Evolutionary conservation across 768 basidiomycete genomes (phyloP).

Genomic region (Podaxis sp.): DNA sequence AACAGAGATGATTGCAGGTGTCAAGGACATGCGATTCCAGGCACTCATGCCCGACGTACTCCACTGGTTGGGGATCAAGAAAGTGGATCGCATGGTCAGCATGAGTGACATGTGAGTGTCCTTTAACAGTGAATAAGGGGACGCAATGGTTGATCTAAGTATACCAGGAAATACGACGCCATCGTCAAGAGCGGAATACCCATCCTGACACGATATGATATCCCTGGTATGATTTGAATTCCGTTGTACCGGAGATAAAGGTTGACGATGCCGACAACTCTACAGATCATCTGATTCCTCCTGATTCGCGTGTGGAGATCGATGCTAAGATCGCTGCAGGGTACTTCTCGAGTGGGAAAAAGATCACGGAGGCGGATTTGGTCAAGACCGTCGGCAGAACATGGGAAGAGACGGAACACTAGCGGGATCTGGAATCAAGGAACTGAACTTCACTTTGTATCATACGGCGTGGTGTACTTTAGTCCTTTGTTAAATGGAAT

Average conservation of each 20-base stretch:
- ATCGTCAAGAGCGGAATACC: conserved; percentile 88
- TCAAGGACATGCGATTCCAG: conserved; percentile 95
- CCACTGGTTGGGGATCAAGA: conserved; percentile 91
- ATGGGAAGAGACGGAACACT: conserved; percentile 92
- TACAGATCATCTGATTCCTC: conserved; percentile 82
- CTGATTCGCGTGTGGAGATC: conserved; percentile 90
- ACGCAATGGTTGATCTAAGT: background rate
- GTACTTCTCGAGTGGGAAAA: conserved; percentile 83
- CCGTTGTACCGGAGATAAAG: background rate
- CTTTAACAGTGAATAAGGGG: background rate
- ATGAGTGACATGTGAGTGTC: conserved; percentile 79
- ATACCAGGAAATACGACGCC: conserved; percentile 85
- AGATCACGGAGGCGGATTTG: conserved; percentile 76
- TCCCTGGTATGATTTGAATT: conserved; percentile 57
- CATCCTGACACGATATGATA: conserved; percentile 80
- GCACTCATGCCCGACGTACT: conserved; percentile 95
- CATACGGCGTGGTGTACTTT: background rate
- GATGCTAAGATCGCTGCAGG: conserved; percentile 96
- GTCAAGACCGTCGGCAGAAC: conserved; percentile 83
- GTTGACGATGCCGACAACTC: background rate
- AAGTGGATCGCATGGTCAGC: conserved; percentile 86
- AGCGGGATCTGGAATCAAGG: conserved; percentile 7
- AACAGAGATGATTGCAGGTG: conserved; percentile 92
- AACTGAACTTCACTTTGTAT: background rate
- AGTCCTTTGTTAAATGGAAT: background rate